Evolutionary conservation across 192 early-diverging fungal species (phyloP), one percentile per base, ranked within the genome.

Genomic region (Diversispora epigaea): DNA sequence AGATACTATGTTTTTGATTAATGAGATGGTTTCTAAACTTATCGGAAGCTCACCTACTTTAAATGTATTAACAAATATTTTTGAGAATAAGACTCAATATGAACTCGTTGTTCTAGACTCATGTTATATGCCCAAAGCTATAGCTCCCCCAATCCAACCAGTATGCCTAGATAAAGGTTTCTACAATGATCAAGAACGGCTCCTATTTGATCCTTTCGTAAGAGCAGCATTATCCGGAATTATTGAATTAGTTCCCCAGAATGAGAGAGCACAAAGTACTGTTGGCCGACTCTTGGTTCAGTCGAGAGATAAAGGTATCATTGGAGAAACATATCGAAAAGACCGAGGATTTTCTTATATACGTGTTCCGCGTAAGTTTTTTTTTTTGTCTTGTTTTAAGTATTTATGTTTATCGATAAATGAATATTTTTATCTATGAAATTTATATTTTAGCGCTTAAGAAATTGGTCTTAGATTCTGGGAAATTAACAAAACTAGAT

Each of bases 401-500:
- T 52, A 11, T 21, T 6, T 49, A 21, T 52, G 5, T 11, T 50
- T 19, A 2, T 68, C 3, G 19, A 32, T 14, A 22, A 39, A 73
- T 67, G 22, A 46, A 61, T 52, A 11, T 32, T 61, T 25, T 1
- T 71, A n/a, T 12, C 12, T 47, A 4, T 21, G n/a, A 52, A 54
- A 45, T 46, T 7, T n/a, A 71, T 71, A 41, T 75, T 72, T 14
- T 68, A 71, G 32, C 58, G 43, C 88, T 92, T 84, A 86, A 91
- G 52, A 90, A 91, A 71, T 81, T 95, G 19, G 88, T 95, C 56
- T 80, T 89, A 74, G 91, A 93, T 76, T 93, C 92, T 66, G 93
- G 91, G 43, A 94, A 94, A 80, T 76, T 94, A 77, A 83, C 86
- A 6, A 86, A 83, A 8, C 79, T 94, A 54, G 93, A 94, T 74